Base-by-base conservation (phyloP, 345 rosid genomes). In the Acer yangbiense region DNA sequence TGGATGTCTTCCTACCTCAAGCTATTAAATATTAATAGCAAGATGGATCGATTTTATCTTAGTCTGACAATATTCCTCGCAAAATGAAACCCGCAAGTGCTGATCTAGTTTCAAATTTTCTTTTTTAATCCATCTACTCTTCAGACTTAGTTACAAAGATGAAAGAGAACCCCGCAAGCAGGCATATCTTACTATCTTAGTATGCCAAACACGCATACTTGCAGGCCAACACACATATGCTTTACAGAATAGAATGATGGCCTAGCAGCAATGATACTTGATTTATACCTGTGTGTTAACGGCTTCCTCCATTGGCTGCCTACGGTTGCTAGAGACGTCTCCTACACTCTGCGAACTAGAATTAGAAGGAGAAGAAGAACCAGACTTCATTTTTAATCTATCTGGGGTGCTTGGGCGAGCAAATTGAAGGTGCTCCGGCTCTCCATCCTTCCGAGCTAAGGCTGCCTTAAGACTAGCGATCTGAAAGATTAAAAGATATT, bases 401-500 rank as follows among this genome's bases (percentile, higher is more conserved):
- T 90, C 94, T 32, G 87, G 87, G 87, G 85, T 91, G 65, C 57
- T 60, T 25, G 89, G 77, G 61, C 50, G 74, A 76, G 90, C 52
- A 66, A 23, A 75, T 76, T 85, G 90, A 76, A 68, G 72, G 16
- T 72, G 83, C 78, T 86, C 89, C 9, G 77, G 75, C 65, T 86
- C 83, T 74, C 79, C 90, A 6, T 87, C 97, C 84, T 87, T 91
- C 82, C 84, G 88, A 48, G 87, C 91, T 74, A 89, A 80, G 76
- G 97, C 94, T 74, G 89, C 82, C 85, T 91, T 93, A 67, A 92
- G 92, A 79, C 80, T 85, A 65, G 92, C 90, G 73, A 93, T 89
- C 98, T 95, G 84, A 25, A 85, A 76, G 48, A 46, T 39, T 11
- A 55, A 7, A 48, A 52, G 8, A 17, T 57, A 8, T 60, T 63